Conservation (phyloP, 1,139 yeast genomes). For the Lodderomyces beijingensis region DNA sequence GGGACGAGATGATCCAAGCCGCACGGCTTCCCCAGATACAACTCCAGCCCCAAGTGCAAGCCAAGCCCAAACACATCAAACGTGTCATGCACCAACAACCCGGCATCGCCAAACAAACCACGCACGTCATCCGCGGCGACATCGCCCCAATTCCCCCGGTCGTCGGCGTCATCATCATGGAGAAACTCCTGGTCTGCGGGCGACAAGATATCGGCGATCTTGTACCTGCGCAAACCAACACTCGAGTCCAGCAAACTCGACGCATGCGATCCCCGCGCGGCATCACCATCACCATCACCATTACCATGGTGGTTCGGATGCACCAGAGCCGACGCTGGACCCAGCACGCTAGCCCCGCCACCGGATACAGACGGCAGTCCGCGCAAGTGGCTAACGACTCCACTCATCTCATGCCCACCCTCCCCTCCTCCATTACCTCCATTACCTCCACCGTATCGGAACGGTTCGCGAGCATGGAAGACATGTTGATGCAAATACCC, state of each 20-base stretch:
- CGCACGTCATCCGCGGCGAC: constrained; percentile 17
- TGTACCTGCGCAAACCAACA: too few species aligned
- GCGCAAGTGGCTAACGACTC: too few species aligned
- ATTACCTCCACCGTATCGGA: too few species aligned
- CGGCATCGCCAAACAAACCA: constrained; percentile 46
- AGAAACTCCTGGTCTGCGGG: constrained; percentile 13
- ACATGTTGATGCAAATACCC: too few species aligned
- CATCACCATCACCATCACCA: not conserved
- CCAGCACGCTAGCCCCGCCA: too few species aligned
- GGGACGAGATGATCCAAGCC: not conserved
- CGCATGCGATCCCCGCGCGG: not conserved
- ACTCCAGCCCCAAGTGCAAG: not conserved
- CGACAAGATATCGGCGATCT: constrained; percentile 22
- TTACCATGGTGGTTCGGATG: too few species aligned
- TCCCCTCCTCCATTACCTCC: constrained; percentile 1
- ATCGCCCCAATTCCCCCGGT: constrained; percentile 12
- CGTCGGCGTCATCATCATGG: too few species aligned
- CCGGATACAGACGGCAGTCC: too few species aligned
- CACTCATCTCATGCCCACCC: not conserved
- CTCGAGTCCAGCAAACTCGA: too few species aligned
- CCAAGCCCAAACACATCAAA: constrained; percentile 12
- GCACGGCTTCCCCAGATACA: not conserved
- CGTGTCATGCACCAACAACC: constrained; percentile 43
- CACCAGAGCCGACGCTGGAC: too few species aligned
- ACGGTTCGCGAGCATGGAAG: too few species aligned